Evolutionary conservation across 169 alveolate genomes (phyloP).

Genomic region (Eimeria necatrix): DNA sequence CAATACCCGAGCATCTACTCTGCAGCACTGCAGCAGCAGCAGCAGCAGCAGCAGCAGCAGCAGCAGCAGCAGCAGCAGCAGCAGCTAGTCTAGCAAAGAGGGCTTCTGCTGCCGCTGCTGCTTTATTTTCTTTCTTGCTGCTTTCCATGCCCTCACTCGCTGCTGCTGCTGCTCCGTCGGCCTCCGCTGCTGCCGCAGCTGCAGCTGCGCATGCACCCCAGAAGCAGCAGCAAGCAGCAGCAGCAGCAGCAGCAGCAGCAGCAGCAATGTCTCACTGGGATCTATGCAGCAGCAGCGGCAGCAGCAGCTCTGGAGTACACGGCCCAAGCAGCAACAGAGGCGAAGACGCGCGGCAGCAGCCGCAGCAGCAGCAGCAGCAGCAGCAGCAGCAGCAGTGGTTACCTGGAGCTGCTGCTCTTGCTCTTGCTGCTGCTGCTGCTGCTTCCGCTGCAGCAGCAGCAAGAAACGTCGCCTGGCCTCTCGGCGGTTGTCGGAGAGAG

Average conservation of each 20-base stretch:
- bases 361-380: background rate
- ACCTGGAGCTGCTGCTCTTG: slow-evolving; percentile 5
- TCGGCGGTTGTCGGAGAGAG: slow-evolving; percentile 7
- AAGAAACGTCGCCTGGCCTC: slow-evolving; percentile 24
- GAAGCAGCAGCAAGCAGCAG: too few relatives aligned
- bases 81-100: background rate
- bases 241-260: too few relatives aligned
- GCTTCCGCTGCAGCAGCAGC: slow-evolving; percentile 46
- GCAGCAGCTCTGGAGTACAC: background rate
- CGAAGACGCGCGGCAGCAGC: background rate
- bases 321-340: background rate
- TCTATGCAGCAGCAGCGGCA: background rate
- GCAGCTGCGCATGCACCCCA: slow-evolving; percentile 7
- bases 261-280: too few relatives aligned
- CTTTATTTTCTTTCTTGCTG: slow-evolving; percentile 19
- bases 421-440: slow-evolving; percentile 50
- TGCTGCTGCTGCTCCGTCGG: slow-evolving; percentile 55
- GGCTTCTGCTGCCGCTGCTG: slow-evolving; percentile 52
- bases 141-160: background rate
- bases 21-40: background rate
- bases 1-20: background rate
- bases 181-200: slow-evolving; percentile 46
- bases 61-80: slow-evolving; percentile 55
- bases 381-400: background rate
- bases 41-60: slow-evolving; percentile 32